Evolutionary conservation across 2,329 filamentous ascomycete genomes (phyloP).

Genomic region (Claviceps arundinis): DNA sequence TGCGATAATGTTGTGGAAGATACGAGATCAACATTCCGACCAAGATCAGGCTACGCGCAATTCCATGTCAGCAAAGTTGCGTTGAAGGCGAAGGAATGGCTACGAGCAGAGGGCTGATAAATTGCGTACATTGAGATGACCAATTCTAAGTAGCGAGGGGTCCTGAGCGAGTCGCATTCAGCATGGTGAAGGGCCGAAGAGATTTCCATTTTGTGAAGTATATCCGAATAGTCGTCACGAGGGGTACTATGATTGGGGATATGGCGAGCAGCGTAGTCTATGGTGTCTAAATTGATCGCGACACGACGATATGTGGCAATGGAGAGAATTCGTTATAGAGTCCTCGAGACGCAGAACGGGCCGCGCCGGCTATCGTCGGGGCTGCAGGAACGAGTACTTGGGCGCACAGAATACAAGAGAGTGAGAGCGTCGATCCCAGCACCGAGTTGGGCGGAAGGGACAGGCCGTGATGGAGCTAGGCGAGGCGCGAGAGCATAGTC

Average conservation of each 20-base stretch:
- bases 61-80: neutral
- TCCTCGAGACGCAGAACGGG: neutral
- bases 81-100: neutral
- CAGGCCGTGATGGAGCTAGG: neutral
- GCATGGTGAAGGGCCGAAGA: slow-evolving; percentile 1
- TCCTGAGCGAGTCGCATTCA: slow-evolving; percentile 36
- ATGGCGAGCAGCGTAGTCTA: neutral
- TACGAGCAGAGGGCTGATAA: neutral
- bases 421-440: neutral
- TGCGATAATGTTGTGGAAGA: slow-evolving; percentile 86
- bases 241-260: neutral
- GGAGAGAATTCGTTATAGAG: neutral
- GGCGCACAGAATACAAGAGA: neutral
- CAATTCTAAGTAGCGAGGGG: slow-evolving; percentile 41
- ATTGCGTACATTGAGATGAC: slow-evolving; percentile 38
- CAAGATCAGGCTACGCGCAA: slow-evolving; percentile 49
- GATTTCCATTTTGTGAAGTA: neutral
- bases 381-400: neutral
- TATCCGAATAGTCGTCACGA: neutral
- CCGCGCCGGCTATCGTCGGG: neutral
- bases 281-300: neutral
- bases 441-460: neutral
- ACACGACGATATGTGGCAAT: neutral
- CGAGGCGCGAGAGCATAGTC: slow-evolving; percentile 2
- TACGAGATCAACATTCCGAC: slow-evolving; percentile 86